A percentile compares a stretch with the other conserved stretches of the same genome.
phyloP scores from a whole-genome alignment of 2,329 filamentous ascomycete species.

The Penicillium fuscoglaucum region DNA sequence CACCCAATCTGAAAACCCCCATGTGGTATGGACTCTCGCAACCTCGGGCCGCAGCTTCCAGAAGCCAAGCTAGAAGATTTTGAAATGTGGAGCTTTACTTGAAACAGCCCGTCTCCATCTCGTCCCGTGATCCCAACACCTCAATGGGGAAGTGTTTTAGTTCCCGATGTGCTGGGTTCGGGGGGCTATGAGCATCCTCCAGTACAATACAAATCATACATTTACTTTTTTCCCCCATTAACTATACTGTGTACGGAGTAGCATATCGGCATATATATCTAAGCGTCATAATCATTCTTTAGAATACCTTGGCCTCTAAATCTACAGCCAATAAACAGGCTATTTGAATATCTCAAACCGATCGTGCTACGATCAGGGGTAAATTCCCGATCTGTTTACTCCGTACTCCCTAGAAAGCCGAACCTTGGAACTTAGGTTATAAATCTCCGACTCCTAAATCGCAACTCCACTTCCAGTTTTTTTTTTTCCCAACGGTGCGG shows the following conservation, averaged over 20 bases:
- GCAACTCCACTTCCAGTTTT: slow-evolving; percentile 15
- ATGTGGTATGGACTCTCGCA: slow-evolving; percentile 6
- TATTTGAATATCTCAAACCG: neutral
- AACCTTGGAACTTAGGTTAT: neutral
- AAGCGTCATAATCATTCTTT: neutral
- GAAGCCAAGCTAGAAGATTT: slow-evolving; percentile 18
- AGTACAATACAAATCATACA: neutral
- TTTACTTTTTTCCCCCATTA: neutral
- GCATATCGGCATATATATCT: neutral
- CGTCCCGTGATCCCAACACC: slow-evolving; percentile 12
- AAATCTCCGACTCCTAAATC: slow-evolving; percentile 9
- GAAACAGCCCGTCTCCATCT: slow-evolving; percentile 17
- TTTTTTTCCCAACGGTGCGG: slow-evolving; percentile 26
- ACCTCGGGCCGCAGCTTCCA: slow-evolving; percentile 22
- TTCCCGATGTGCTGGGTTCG: neutral
- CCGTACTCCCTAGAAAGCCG: neutral
- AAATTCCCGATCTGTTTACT: slow-evolving; percentile 4
- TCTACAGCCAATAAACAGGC: neutral
- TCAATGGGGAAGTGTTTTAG: neutral
- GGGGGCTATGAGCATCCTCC: neutral
- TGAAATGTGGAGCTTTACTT: slow-evolving; percentile 12
- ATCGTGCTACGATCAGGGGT: slow-evolving; percentile 1
- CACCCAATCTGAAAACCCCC: slow-evolving; percentile 1
- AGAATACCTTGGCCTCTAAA: neutral
- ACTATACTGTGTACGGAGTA: neutral